These are phyloP conservation scores for Strigomonas oncopelti DNA, from an alignment of 208 protist genomes.

Conservation along the genomic window DNA sequence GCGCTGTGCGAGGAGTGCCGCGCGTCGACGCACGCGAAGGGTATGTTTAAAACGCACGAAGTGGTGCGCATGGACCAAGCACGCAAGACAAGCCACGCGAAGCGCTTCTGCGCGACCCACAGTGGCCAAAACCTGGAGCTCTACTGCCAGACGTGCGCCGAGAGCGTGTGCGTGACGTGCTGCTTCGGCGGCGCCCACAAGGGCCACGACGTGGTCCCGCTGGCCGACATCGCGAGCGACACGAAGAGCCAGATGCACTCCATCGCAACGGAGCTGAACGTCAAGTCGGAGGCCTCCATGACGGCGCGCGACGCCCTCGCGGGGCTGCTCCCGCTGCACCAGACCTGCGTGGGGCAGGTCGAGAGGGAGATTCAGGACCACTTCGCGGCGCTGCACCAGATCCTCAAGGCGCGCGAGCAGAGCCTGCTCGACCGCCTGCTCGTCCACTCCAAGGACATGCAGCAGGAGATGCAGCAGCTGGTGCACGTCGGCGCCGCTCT, in stretches of 20 bases:
- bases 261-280: slow-evolving; percentile 19
- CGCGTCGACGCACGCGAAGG: slow-evolving; percentile 48
- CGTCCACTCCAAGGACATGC: slow-evolving; percentile 10
- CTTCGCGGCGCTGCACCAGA: slow-evolving; percentile 32
- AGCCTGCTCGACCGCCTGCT: slow-evolving; percentile 20
- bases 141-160: slow-evolving; percentile 60
- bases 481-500: slow-evolving; percentile 10
- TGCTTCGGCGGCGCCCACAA: slow-evolving; percentile 69
- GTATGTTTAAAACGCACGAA: slow-evolving; percentile 54
- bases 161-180: slow-evolving; percentile 60
- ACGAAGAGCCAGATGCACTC: slow-evolving; percentile 9
- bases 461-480: slow-evolving; percentile 8
- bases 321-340: slow-evolving; percentile 18
- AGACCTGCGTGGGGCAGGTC: slow-evolving; percentile 17
- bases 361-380: slow-evolving; percentile 28
- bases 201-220: slow-evolving; percentile 47
- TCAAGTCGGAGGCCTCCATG: slow-evolving; percentile 6
- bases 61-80: slow-evolving; percentile 38
- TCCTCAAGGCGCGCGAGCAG: slow-evolving; percentile 46
- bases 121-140: slow-evolving; percentile 49
- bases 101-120: slow-evolving; percentile 37
- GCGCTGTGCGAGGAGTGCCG: slow-evolving; percentile 53
- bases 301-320: slow-evolving; percentile 6
- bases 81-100: slow-evolving; percentile 9
- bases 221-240: slow-evolving; percentile 29